A percentile compares a stretch with the other conserved stretches of the same genome.
Conservation (phyloP, 176 grass and related monocot genomes). For the Tillandsia leiboldiana region DNA sequence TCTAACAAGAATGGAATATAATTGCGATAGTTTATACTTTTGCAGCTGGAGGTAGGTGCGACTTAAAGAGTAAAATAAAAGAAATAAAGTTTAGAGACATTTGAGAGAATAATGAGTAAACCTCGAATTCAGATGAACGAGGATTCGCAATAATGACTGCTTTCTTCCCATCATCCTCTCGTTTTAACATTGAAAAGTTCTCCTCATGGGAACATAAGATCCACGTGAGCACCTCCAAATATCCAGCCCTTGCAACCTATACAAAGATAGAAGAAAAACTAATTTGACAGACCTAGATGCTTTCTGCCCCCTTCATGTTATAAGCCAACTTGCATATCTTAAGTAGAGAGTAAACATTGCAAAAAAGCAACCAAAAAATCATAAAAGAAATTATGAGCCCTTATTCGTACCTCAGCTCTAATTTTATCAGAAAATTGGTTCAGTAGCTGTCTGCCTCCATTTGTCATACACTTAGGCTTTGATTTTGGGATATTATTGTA, state of each 20-base stretch:
- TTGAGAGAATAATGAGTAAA: conserved; percentile 18
- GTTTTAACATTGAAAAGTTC: conserved; percentile 82
- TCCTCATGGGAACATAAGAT: conserved; percentile 80
- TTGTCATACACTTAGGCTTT: conserved; percentile 78
- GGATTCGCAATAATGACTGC: conserved; percentile 87
- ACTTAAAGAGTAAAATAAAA: neutral
- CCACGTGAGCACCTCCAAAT: conserved; percentile 98
- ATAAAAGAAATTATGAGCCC: neutral
- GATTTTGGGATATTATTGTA: conserved; percentile 96
- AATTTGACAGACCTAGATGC: neutral
- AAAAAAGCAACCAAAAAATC: conserved; percentile 1
- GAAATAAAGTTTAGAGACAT: neutral
- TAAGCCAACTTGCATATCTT: neutral
- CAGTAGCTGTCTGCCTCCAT: conserved; percentile 70
- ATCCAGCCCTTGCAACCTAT: conserved; percentile 86
- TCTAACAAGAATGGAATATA: no score
- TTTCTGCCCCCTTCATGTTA: neutral
- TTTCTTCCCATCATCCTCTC: conserved; percentile 70
- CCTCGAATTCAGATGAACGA: conserved; percentile 90
- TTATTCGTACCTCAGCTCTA: conserved; percentile 56
- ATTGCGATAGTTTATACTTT: neutral
- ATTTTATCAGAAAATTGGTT: conserved; percentile 94
- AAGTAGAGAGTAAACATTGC: neutral
- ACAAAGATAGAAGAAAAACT: conserved; percentile 5
- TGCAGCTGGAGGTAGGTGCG: neutral